Conservation (phyloP, 345 rosid species). For the Odontarrhena argentea region DNA sequence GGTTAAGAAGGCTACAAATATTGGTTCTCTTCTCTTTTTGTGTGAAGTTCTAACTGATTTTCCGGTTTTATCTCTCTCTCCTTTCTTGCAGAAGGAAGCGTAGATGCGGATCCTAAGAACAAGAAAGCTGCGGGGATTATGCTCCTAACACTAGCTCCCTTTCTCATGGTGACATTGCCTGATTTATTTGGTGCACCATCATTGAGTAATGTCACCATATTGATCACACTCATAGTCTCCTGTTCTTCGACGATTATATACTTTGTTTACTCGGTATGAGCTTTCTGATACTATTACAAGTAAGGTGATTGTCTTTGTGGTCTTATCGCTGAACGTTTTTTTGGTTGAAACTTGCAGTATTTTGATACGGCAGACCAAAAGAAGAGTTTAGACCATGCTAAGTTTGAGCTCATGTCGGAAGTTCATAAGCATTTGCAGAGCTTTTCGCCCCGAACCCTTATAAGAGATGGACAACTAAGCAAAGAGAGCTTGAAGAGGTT, state of each 20-base stretch:
- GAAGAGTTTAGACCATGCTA: slow-evolving; percentile 42
- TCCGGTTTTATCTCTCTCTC: neutral
- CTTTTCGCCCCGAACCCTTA: slow-evolving; percentile 38
- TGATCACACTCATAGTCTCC: slow-evolving; percentile 36
- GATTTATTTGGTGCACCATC: slow-evolving; percentile 35
- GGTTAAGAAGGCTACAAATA: slow-evolving; percentile 3
- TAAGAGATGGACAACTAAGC: slow-evolving; percentile 43
- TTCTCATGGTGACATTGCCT: slow-evolving; percentile 41
- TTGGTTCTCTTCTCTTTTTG: neutral
- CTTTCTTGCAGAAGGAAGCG: slow-evolving; percentile 34
- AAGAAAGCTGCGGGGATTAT: slow-evolving; percentile 43
- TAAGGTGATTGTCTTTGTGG: neutral
- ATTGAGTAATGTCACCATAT: slow-evolving; percentile 30
- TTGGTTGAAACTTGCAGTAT: slow-evolving; percentile 26
- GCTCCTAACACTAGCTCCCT: slow-evolving; percentile 39
- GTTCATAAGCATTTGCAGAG: slow-evolving; percentile 44
- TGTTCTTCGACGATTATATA: slow-evolving; percentile 38
- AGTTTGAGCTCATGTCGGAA: slow-evolving; percentile 44
- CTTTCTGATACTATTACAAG: neutral
- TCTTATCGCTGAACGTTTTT: neutral
- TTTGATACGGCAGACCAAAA: slow-evolving; percentile 42
- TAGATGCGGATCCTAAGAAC: slow-evolving; percentile 43
- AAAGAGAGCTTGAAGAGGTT: slow-evolving; percentile 46
- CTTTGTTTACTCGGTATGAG: slow-evolving; percentile 43
- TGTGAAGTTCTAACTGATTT: slow-evolving; percentile 8